Base-by-base conservation (phyloP, 345 rosid species). In the Erucastrum elatum region DNA sequence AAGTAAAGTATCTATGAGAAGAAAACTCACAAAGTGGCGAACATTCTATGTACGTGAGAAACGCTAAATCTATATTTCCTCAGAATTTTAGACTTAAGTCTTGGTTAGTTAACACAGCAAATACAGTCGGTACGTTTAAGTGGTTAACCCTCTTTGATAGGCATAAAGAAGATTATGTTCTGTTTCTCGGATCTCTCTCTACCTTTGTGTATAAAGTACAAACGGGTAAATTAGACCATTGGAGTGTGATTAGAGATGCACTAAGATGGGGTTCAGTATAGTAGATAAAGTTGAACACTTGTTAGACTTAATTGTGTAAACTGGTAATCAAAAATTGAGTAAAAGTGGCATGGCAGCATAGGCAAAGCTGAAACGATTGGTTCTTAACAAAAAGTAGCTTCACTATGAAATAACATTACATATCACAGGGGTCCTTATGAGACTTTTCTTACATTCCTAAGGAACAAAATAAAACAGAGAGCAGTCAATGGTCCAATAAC, bases 401-500 rank as follows among this genome's bases (percentile, higher is more conserved):
- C 29, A 71, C 62, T 46, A 41, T 51, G 17, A 62, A 15, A 26
- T 13, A 49, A 31, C 37, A 35, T 63, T 4, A 77, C 71, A 71
- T 2, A 55, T 71, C 53, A 55, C 51, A 64, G 3, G 4, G 63
- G 34, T 30, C 73, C 39, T 21, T 12, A 67, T 21, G n/a, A 39
- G 39, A 66, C 46, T 15, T 16, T 61, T 59, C 2, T 41, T n/a
- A 44, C 69, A 34, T 33, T 5, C 5, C 4, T 0, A 37, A 17
- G 35, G 56, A n/a, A 15, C 35, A 29, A 12, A 16, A 3, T 41
- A 77, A 64, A 39, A 13, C 55, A 46, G 4, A 11, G 53, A 53
- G 53, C 1, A 21, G 21, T 78, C 70, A 85, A 21, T 73, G 84
- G 70, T 85, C 85, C 71, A 72, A 41, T 77, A 81, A 62, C 78